Percentiles rank a stretch among this genome's conserved stretches.
Evolutionary conservation across 176 grass and related monocot genomes (phyloP).

Genomic region (Secale cereale): DNA sequence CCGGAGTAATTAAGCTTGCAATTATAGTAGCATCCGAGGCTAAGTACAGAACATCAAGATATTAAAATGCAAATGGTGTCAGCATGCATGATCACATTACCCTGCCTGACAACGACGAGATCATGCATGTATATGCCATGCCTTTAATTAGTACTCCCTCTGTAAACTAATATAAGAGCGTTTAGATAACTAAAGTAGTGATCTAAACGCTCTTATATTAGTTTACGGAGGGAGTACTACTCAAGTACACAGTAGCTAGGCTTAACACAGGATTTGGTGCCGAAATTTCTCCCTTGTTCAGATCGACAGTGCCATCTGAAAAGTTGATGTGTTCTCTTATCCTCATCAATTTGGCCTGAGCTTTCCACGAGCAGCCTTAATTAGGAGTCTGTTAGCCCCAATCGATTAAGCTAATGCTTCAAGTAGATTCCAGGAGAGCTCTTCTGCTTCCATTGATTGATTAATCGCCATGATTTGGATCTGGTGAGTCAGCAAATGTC

Average conservation of each 20-base stretch:
- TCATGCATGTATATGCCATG: conserved; percentile 7
- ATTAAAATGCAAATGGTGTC: not conserved
- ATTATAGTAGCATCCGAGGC: not conserved
- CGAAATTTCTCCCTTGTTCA: conserved; percentile 34
- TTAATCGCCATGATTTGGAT: conserved; percentile 47
- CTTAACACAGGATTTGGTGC: conserved; percentile 25
- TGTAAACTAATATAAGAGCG: no score
- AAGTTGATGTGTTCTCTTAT: conserved; percentile 44
- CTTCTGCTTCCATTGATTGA: conserved; percentile 25
- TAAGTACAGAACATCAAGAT: not conserved
- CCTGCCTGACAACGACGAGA: conserved; percentile 26
- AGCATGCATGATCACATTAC: conserved; percentile 9
- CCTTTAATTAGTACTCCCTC: not conserved
- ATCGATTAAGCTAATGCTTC: conserved; percentile 36
- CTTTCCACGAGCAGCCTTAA: conserved; percentile 26
- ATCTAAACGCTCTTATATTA: no score
- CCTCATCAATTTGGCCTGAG: conserved; percentile 15
- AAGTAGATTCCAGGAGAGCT: conserved; percentile 51
- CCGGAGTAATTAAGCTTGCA: not conserved
- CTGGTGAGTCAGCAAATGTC: conserved; percentile 37
- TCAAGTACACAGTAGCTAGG: not conserved
- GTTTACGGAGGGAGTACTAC: not conserved
- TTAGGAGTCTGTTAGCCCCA: conserved; percentile 29
- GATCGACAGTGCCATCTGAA: conserved; percentile 46
- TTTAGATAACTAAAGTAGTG: no score